A percentile compares a stretch with the other conserved stretches of the same genome.
phyloP scores from a whole-genome alignment of 352 stramenopile genomes.

The Pythium folliculosum region DNA sequence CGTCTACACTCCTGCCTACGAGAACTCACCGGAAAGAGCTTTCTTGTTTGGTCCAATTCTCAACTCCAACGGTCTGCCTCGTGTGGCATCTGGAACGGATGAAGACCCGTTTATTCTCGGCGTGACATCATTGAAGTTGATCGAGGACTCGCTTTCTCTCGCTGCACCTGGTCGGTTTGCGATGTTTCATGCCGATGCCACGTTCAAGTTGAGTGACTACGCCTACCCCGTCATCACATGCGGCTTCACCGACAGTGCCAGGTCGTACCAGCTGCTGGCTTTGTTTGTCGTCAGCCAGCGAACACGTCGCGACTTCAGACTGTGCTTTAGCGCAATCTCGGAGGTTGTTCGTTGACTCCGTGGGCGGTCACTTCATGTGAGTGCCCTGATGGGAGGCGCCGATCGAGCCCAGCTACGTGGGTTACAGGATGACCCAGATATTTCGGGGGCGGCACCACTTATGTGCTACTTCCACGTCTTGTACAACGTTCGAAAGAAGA shows the following conservation, averaged over 20 bases:
- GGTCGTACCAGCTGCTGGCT: slow-evolving; percentile 3
- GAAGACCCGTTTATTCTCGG: neutral
- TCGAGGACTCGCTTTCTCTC: neutral
- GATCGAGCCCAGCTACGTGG: neutral
- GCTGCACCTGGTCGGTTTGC: neutral
- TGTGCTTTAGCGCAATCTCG: neutral
- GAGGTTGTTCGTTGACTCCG: neutral
- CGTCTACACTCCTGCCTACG: no score
- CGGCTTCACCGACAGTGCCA: slow-evolving; percentile 17
- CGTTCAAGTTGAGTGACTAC: slow-evolving; percentile 17
- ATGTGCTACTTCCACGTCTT: slow-evolving; percentile 24
- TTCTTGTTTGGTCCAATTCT: no score
- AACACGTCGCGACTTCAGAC: neutral
- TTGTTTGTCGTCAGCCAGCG: slow-evolving; percentile 16
- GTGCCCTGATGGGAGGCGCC: neutral
- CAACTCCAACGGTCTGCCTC: no score
- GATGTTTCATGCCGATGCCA: slow-evolving; percentile 2
- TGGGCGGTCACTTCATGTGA: neutral
- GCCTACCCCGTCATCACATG: slow-evolving; percentile 18
- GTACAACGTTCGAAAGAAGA: slow-evolving; percentile 22
- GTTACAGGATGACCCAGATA: neutral
- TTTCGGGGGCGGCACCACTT: neutral
- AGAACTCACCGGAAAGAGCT: no score
- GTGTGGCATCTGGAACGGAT: neutral
- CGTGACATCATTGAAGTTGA: neutral